Conservation (phyloP, 2,329 filamentous ascomycete genomes). For the Cadophora malorum region DNA sequence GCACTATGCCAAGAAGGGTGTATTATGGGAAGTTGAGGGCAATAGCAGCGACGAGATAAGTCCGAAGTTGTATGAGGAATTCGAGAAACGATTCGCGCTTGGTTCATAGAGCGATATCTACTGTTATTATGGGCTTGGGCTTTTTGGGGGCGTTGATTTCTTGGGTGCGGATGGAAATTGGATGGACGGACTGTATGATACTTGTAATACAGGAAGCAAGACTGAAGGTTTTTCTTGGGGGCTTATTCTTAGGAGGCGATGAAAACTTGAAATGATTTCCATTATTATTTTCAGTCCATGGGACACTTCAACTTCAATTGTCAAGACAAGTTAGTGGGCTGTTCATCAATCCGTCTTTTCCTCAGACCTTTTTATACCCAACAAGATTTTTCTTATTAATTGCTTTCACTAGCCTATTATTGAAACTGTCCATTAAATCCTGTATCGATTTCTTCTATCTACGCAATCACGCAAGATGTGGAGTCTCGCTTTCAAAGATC, state of each 20-base stretch:
- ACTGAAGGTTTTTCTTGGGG: neutral
- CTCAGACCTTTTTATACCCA: no score
- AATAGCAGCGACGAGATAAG: conserved; percentile 94
- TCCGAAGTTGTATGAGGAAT: conserved; percentile 84
- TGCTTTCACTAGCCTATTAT: no score
- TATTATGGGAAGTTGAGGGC: conserved; percentile 86
- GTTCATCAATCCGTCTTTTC: no score
- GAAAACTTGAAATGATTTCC: conserved; percentile 1
- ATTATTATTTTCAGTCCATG: neutral
- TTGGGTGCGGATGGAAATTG: conserved; percentile 1
- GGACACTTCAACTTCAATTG: neutral
- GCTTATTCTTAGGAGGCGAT: neutral
- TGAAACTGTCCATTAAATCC: no score
- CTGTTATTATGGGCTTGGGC: conserved; percentile 7
- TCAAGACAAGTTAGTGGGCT: neutral
- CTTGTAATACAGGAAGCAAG: conserved; percentile 10
- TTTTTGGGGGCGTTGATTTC: conserved; percentile 5
- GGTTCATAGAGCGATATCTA: conserved; percentile 17
- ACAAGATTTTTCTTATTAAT: no score
- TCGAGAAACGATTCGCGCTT: conserved; percentile 74
- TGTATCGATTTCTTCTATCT: no score
- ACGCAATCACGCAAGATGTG: no score
- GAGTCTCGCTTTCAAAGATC: no score
- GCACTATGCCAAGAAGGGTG: conserved; percentile 84
- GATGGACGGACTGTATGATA: conserved; percentile 8